phyloP scores from a whole-genome alignment of 169 alveolate species.

The Eimeria falciformis region DNA sequence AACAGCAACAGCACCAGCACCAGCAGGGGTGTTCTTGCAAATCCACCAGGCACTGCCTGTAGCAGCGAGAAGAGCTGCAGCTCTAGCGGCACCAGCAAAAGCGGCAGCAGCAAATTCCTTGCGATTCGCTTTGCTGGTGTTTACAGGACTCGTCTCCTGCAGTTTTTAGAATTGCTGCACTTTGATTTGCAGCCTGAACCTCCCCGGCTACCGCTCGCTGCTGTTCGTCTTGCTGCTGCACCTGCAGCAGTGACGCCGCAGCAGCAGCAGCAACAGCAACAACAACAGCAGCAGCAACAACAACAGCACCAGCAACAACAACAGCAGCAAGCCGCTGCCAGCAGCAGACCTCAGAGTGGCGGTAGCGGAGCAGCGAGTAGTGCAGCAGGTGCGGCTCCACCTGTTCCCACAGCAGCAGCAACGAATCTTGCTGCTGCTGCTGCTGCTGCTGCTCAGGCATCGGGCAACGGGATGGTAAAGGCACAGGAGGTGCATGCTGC shows the following conservation, averaged over 20 bases:
- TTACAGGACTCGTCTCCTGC: conserved; percentile 63
- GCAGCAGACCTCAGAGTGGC: conserved; percentile 15
- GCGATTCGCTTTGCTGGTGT: background rate
- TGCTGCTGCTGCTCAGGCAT: conserved; percentile 50
- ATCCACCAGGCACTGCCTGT: background rate
- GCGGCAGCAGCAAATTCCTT: background rate
- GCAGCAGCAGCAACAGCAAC: conserved; percentile 34
- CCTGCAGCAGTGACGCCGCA: background rate
- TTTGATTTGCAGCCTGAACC: conserved; percentile 58
- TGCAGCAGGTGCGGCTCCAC: background rate
- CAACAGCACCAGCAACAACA: background rate
- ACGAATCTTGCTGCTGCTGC: conserved; percentile 31
- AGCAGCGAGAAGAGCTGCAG: background rate
- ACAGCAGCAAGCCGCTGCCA: background rate
- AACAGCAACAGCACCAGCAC: background rate
- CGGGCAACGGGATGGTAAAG: background rate
- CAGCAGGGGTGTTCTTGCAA: background rate
- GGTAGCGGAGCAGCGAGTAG: background rate
- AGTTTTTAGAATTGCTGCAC: conserved; percentile 64
- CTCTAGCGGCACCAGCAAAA: background rate
- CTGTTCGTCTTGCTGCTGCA: conserved; percentile 54
- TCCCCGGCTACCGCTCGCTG: conserved; percentile 53
- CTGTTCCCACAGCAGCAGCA: conserved; percentile 21
- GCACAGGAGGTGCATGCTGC: background rate
- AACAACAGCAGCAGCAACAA: conserved; percentile 7